Evolutionary conservation across 2,329 filamentous ascomycete genomes (phyloP).

Genomic region (Venturiaceae sp.): DNA sequence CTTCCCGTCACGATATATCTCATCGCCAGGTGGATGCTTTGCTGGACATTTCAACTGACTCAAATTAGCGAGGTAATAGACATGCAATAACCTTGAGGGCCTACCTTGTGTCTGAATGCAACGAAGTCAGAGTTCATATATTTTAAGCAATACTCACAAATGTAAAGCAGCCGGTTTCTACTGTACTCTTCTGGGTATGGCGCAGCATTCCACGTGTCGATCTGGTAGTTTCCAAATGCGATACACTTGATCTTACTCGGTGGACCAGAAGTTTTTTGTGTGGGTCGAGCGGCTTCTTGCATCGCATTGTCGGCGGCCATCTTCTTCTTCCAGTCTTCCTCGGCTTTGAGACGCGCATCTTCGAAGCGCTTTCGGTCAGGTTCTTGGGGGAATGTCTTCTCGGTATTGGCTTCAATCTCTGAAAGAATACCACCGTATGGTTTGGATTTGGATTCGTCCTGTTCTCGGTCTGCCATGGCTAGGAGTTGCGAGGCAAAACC

Average conservation of each 20-base stretch:
- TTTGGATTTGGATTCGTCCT: conserved; percentile 80
- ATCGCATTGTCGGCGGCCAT: conserved; percentile 52
- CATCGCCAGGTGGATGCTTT: conserved; percentile 93
- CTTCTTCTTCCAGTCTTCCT: conserved; percentile 79
- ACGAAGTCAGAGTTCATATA: conserved; percentile 99
- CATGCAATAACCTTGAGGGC: too few species aligned
- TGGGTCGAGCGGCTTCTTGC: conserved; percentile 53
- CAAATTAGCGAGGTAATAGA: conserved; percentile 15
- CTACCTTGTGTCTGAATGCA: conserved; percentile 82
- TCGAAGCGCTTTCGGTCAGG: conserved; percentile 82
- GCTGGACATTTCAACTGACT: conserved; percentile 69
- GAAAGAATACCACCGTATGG: conserved; percentile 91
- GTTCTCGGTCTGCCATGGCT: conserved; percentile 80
- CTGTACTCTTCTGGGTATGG: conserved; percentile 98
- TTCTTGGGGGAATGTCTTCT: conserved; percentile 71
- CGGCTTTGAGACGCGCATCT: conserved; percentile 78
- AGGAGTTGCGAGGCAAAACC: conserved; percentile 73
- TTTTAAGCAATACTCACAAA: conserved; percentile 98
- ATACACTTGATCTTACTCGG: conserved; percentile 98
- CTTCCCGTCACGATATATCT: conserved; percentile 87
- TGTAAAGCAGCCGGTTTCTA: conserved; percentile 91
- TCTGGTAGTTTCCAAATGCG: conserved; percentile 94
- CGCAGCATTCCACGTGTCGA: conserved; percentile 98
- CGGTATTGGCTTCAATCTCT: conserved; percentile 83
- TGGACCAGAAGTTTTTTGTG: conserved; percentile 69